Conservation (phyloP, 352 stramenopile genomes). For the Lagenidium sp. region DNA sequence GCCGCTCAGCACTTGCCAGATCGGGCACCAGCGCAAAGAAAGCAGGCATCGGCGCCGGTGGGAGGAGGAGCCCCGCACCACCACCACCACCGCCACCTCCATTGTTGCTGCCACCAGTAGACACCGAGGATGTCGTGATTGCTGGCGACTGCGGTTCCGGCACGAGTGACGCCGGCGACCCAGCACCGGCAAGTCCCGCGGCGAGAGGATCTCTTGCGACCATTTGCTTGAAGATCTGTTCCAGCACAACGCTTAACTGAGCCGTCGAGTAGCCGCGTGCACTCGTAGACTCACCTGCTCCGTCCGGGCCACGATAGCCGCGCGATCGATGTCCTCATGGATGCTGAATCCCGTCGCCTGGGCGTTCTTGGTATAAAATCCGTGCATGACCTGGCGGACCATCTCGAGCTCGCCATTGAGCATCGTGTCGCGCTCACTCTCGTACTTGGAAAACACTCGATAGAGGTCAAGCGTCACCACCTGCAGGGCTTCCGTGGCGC, state of each 20-base stretch:
- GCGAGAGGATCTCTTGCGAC: slow-evolving; percentile 39
- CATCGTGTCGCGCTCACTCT: slow-evolving; percentile 67
- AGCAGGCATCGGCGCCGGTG: too few relatives aligned
- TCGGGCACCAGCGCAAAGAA: too few relatives aligned
- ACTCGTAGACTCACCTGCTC: slow-evolving; percentile 18
- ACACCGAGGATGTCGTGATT: too few relatives aligned
- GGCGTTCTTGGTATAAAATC: slow-evolving; percentile 67
- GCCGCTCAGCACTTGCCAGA: too few relatives aligned
- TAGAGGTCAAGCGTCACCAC: slow-evolving; percentile 57
- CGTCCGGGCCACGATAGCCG: slow-evolving; percentile 28
- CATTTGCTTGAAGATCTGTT: slow-evolving; percentile 48
- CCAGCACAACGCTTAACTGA: background rate
- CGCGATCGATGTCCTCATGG: slow-evolving; percentile 39
- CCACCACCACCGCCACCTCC: too few relatives aligned
- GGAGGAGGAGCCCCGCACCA: too few relatives aligned
- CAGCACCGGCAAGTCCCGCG: too few relatives aligned
- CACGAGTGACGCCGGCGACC: too few relatives aligned
- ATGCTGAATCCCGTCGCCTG: slow-evolving; percentile 62
- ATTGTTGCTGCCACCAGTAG: too few relatives aligned
- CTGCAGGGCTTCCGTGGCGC: slow-evolving; percentile 31
- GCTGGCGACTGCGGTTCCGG: slow-evolving; percentile 10
- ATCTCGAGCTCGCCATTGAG: slow-evolving; percentile 71
- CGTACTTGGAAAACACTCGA: slow-evolving; percentile 69
- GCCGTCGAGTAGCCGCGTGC: background rate
- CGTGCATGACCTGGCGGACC: slow-evolving; percentile 74